Conservation (phyloP, 148 eudicot genomes). For the Fallopia convolvulus region DNA sequence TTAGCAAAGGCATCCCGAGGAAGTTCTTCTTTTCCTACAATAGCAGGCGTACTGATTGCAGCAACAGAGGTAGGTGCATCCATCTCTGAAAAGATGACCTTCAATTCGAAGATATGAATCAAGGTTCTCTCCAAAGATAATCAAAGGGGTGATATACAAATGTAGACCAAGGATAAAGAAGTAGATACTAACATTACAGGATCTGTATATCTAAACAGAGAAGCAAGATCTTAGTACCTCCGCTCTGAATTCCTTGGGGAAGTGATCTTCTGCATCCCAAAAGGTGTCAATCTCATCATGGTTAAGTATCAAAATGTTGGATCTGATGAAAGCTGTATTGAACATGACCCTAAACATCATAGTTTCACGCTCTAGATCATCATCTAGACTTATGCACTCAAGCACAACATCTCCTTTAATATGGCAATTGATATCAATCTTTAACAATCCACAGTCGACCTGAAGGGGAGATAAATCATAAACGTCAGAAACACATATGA, state of each 20-base stretch:
- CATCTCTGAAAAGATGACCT: slow-evolving; percentile 81
- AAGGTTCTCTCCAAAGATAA: not conserved
- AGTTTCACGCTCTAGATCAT: slow-evolving; percentile 49
- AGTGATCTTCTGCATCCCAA: slow-evolving; percentile 60
- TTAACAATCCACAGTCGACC: slow-evolving; percentile 66
- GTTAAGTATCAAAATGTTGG: slow-evolving; percentile 69
- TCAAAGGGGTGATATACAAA: not conserved
- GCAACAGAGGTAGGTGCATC: slow-evolving; percentile 32
- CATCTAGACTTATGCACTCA: slow-evolving; percentile 66
- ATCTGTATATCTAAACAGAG: slow-evolving; percentile 1
- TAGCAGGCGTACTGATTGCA: slow-evolving; percentile 28
- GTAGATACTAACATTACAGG: slow-evolving; percentile 2
- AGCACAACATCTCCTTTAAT: slow-evolving; percentile 83
- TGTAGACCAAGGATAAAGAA: not conserved
- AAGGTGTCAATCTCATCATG: slow-evolving; percentile 67
- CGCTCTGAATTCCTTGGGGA: slow-evolving; percentile 60
- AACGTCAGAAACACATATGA: not conserved
- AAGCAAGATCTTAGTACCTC: slow-evolving; percentile 40
- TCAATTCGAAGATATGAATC: slow-evolving; percentile 15
- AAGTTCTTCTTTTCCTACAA: slow-evolving; percentile 56
- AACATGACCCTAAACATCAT: slow-evolving; percentile 85
- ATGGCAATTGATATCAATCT: slow-evolving; percentile 71
- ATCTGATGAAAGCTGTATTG: slow-evolving; percentile 81
- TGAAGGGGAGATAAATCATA: slow-evolving; percentile 20
- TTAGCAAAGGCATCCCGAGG: slow-evolving; percentile 69